Evolutionary conservation across 2,329 filamentous ascomycete species (phyloP).

Genomic region (Aureobasidium sp.): DNA sequence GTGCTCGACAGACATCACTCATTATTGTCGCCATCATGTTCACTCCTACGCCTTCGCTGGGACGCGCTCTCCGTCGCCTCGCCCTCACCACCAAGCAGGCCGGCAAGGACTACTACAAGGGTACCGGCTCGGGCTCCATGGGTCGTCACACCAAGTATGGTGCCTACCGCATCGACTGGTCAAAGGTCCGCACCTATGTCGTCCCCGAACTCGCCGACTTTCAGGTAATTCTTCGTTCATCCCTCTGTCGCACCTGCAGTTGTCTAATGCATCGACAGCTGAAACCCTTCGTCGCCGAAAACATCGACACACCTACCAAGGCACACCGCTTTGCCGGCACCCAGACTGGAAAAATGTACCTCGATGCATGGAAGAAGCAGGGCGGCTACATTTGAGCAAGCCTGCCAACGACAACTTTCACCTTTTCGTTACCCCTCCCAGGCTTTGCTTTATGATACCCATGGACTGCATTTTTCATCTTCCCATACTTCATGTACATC

Average conservation of each 20-base stretch:
- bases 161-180: slow-evolving; percentile 75
- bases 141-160: slow-evolving; percentile 78
- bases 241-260: neutral
- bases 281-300: slow-evolving; percentile 67
- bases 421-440: neutral
- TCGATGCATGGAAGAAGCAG: slow-evolving; percentile 29
- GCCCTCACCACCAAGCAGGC: slow-evolving; percentile 87
- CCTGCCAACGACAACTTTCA: neutral
- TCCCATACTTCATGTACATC: neutral
- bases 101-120: slow-evolving; percentile 95
- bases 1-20: neutral
- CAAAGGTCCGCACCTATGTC: slow-evolving; percentile 84
- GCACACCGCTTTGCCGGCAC: slow-evolving; percentile 36
- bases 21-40: neutral
- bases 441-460: neutral
- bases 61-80: slow-evolving; percentile 64
- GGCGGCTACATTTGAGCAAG: slow-evolving; percentile 21
- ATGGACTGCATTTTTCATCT: neutral
- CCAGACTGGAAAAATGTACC: slow-evolving; percentile 28
- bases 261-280: slow-evolving; percentile 35
- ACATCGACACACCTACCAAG: slow-evolving; percentile 49
- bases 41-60: slow-evolving; percentile 57
- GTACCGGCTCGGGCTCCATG: slow-evolving; percentile 81
- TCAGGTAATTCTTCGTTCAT: slow-evolving; percentile 49
- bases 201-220: slow-evolving; percentile 66